Evolutionary conservation across 768 basidiomycete genomes (phyloP), one percentile per base, ranked within the genome.

Genomic region (Phlegmacium glaucopus): DNA sequence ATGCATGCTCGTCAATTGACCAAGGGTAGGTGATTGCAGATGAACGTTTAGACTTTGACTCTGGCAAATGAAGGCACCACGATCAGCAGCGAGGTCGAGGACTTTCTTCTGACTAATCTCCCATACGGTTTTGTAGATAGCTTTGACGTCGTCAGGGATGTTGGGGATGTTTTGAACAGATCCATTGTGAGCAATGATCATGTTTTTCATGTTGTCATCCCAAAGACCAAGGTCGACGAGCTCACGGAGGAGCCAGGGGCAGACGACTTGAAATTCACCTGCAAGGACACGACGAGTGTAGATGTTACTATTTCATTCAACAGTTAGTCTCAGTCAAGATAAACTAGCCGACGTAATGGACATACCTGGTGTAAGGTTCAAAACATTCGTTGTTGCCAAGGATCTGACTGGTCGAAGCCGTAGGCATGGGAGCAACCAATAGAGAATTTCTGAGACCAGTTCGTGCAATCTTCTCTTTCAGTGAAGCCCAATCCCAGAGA

Each of bases 71-170:
- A 85, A 99, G 1, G 96, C 93, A 32, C 94, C 95, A 51, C 96
- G 93, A 65, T 99, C 96, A n/a, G 96, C 96, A 44, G 96, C 88
- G 57, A 99, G 78, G 72, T 99, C 96, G 49, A 99, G 85, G 54
- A 99, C 84, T 64, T 91, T 94, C 89, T 97, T 98, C 75, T 98
- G 95, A 38, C 82, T 86, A 67, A 99, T 94, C 74, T 99, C 95
- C 95, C 95, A 99, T 41, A 97, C 95, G n/a, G 95, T 99, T 76
- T 97, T 97, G 83, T 99, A 99, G 72, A 99, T 94, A 0, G 90
- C 89, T 71, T 96, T 97, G 70, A 94, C 77, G 55, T 96, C 82
- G 48, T 83, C 85, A 2, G 95, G 94, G 55, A 98, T 92, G 39
- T 62, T 79, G 22, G 90, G 85, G 55, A 97, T 92, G 63, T 83